A percentile compares a stretch with the other conserved stretches of the same genome.
These are phyloP conservation scores for Aspergillus novoparasiticus DNA, from an alignment of 2,329 filamentous ascomycete species.

Conservation along the genomic window DNA sequence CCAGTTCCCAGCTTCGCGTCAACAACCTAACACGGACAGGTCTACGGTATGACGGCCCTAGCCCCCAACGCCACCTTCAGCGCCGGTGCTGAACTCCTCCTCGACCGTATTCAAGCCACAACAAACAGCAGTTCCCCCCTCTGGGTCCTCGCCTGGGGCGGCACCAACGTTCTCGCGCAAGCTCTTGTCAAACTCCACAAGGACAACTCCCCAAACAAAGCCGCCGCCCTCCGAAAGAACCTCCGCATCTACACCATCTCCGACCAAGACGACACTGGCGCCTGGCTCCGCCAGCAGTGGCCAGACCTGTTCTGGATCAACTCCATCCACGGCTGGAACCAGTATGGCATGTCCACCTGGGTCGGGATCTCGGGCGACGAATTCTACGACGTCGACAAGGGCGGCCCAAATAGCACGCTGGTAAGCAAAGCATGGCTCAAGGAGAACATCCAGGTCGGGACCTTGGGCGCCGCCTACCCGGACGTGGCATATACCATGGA, in stretches of 20 bases:
- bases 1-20: no score
- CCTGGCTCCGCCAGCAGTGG: slow-evolving; percentile 58
- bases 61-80: slow-evolving; percentile 39
- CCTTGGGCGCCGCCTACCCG: slow-evolving; percentile 50
- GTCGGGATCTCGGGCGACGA: slow-evolving; percentile 56
- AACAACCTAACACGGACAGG: background rate
- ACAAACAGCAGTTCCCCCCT: slow-evolving; percentile 45
- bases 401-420: slow-evolving; percentile 52
- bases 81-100: slow-evolving; percentile 49
- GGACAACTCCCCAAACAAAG: slow-evolving; percentile 28
- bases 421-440: slow-evolving; percentile 56
- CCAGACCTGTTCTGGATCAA: slow-evolving; percentile 60
- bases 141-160: slow-evolving; percentile 58
- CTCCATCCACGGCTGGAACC: slow-evolving; percentile 59
- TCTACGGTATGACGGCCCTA: slow-evolving; percentile 41
- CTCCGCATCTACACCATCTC: slow-evolving; percentile 60
- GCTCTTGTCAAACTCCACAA: slow-evolving; percentile 43
- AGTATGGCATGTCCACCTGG: slow-evolving; percentile 59
- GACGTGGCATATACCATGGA: slow-evolving; percentile 56
- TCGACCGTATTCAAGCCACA: slow-evolving; percentile 39
- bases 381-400: slow-evolving; percentile 51
- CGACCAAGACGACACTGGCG: slow-evolving; percentile 61
- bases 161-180: slow-evolving; percentile 56
- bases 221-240: slow-evolving; percentile 42
- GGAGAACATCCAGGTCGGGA: slow-evolving; percentile 56